Percentiles rank a stretch among this genome's conserved stretches.
Evolutionary conservation across 2,329 filamentous ascomycete species (phyloP).

Genomic region (Ophiostoma himal-ulmi): DNA sequence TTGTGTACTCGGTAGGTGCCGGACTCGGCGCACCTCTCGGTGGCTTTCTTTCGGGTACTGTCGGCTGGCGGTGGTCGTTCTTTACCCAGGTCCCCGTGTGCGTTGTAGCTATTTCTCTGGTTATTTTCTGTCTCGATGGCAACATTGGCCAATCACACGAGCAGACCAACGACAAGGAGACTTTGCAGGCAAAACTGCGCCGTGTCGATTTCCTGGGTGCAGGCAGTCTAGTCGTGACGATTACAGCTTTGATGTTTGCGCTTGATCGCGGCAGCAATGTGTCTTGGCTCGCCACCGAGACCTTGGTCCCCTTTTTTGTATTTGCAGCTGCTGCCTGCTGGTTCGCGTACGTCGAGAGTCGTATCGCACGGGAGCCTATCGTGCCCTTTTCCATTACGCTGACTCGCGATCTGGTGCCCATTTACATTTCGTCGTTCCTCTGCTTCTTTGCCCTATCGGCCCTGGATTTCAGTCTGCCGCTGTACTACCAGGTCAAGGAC

Average conservation of each 20-base stretch:
- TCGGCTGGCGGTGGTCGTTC: constrained; percentile 22
- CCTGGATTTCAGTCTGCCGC: constrained; percentile 44
- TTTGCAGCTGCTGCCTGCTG: neutral
- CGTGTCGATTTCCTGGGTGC: constrained; percentile 23
- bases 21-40: constrained; percentile 19
- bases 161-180: constrained; percentile 1
- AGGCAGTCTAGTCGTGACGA: constrained; percentile 15
- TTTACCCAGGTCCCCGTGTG: constrained; percentile 13
- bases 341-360: constrained; percentile 30
- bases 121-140: constrained; percentile 7
- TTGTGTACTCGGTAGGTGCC: constrained; percentile 39
- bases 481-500: constrained; percentile 47
- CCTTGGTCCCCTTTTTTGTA: neutral
- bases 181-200: neutral
- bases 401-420: constrained; percentile 37
- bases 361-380: constrained; percentile 37
- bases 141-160: neutral
- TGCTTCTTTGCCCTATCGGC: constrained; percentile 26
- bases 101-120: constrained; percentile 10
- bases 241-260: constrained; percentile 23
- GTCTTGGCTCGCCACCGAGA: constrained; percentile 21
- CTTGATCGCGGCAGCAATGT: constrained; percentile 22
- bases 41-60: constrained; percentile 10
- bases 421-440: constrained; percentile 35
- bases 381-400: constrained; percentile 39